Percentiles rank a stretch among this genome's conserved stretches.
These are phyloP conservation scores for Termitomyces sp. DNA, from an alignment of 768 basidiomycete genomes.

Conservation along the genomic window DNA sequence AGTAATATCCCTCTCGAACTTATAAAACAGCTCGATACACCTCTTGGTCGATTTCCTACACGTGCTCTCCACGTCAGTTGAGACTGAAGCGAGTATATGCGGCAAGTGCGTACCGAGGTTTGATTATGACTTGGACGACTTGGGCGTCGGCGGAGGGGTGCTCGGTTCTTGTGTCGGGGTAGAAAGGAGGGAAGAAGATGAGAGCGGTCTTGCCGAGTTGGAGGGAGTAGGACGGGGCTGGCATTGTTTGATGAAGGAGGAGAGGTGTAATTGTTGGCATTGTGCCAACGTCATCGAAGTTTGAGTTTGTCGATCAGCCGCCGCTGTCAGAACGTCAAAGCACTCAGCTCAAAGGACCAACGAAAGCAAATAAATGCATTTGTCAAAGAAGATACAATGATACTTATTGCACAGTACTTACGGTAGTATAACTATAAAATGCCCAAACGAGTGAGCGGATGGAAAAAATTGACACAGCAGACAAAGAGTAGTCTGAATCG, in stretches of 20 bases:
- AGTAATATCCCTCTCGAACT: conserved; percentile 33
- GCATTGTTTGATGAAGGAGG: conserved; percentile 1
- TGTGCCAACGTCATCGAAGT: neutral
- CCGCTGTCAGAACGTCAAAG: neutral
- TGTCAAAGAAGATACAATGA: neutral
- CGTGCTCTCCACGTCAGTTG: neutral
- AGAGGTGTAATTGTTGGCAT: neutral
- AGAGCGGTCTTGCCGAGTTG: conserved; percentile 31
- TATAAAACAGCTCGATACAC: conserved; percentile 27
- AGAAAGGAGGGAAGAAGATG: conserved; percentile 28
- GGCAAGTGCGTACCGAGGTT: conserved; percentile 21
- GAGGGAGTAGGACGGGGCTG: conserved; percentile 31
- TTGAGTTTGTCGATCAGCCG: neutral
- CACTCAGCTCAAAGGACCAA: neutral
- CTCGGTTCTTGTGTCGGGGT: neutral
- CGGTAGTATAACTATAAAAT: neutral
- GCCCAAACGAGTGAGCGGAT: conserved; percentile 18
- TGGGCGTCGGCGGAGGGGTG: conserved; percentile 9
- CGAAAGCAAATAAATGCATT: neutral
- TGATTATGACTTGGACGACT: conserved; percentile 32
- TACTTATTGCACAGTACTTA: neutral
- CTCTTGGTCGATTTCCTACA: conserved; percentile 18
- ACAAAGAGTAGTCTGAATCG: conserved; percentile 65
- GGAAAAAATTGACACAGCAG: conserved; percentile 34
- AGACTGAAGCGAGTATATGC: neutral